Base-by-base conservation (phyloP, 805 yeast genomes). In the Pichia thaimueangensis region DNA sequence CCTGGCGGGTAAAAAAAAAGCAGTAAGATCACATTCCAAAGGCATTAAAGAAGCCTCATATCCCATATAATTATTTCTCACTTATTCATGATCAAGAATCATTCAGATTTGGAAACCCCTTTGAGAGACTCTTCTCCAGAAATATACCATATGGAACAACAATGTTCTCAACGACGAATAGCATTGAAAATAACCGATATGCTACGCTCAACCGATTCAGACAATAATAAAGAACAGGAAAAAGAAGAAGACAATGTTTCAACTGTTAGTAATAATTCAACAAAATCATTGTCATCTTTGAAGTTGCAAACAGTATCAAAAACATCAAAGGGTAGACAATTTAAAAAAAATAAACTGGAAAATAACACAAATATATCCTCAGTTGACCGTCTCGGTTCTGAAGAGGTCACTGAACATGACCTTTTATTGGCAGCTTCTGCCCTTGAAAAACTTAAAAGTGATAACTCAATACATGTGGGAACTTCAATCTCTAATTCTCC, bases 351-450 rank as follows among this genome's bases (percentile, higher is more conserved):
- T 9, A 23, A 3, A 23, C 8, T 9, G 11, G 3, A 23, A 23
- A 23, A 23, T 2, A 23, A 23, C 8, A 23, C 2, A 23, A 23
- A 23, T n/a, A n/a, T n/a, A n/a, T n/a, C n/a, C n/a, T n/a, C n/a
- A n/a, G n/a, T n/a, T n/a, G n/a, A n/a, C n/a, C n/a, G n/a, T n/a
- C n/a, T n/a, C n/a, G n/a, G n/a, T n/a, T n/a, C n/a, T n/a, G n/a
- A n/a, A n/a, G 31, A 19, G 19, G 31, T 29, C 16, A 19, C 24
- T 9, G 22, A 30, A n/a, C 17, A 36, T 9, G 51, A 48, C 15
- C 41, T 55, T 1, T 15, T 53, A 25, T 39, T 59, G 43, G 67
- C 67, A 15, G 64, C 58, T 11, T 49, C 59, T 31, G 64, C 63
- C 1, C 44, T 62, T 5, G 63, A 57, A 8, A 54, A 59, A 41